Evolutionary conservation across 805 yeast genomes (phyloP), one percentile per base, ranked within the genome.

Genomic region (Candida awuae): DNA sequence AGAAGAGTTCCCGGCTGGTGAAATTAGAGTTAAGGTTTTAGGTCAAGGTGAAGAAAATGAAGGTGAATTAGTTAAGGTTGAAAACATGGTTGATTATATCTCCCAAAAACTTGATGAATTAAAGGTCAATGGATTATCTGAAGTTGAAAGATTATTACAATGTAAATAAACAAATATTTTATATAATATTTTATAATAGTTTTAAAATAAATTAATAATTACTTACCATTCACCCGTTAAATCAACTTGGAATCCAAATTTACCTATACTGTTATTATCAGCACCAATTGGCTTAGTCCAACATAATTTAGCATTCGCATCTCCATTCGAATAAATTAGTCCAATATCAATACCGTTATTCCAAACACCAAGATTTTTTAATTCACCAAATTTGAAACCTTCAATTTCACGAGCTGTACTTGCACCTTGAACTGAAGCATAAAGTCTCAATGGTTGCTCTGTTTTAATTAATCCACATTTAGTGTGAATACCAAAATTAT

Each of bases 1-100:
- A 60, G 97, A 92, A 60, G 98, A 92, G 64, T 87, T 65, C 53
- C 74, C 77, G 15, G 77, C 74, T 48, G 95, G 95, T 16, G 72
- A 80, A 45, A 69, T 88, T 43, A 80, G 95, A 67, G 80, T 92
- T 45, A 92, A 92, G 70, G 71, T 77, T 45, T 73, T 92, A 46
- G 95, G 97, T 39, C 85, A 84, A 52, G 95, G 92, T 51, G 50
- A 52, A 32, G 88, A 82, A 51, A 74, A 77, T 34, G 79, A 84
- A 56, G 98, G 98, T 46, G 88, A 77, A 49, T 66, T 87, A 37
- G 71, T 90, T 26, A 67, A 70, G 34, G 61, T 75, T n/a, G 75
- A 66, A 3, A 74, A 82, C 30, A 64, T 88, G 34, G 76, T 82
- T 23, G 59, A 52, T 6, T 67, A 63, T 41, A 75, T 74, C 27